Base-by-base conservation (phyloP, 2,329 filamentous ascomycete genomes). In the Trichoderma afroharzianum region DNA sequence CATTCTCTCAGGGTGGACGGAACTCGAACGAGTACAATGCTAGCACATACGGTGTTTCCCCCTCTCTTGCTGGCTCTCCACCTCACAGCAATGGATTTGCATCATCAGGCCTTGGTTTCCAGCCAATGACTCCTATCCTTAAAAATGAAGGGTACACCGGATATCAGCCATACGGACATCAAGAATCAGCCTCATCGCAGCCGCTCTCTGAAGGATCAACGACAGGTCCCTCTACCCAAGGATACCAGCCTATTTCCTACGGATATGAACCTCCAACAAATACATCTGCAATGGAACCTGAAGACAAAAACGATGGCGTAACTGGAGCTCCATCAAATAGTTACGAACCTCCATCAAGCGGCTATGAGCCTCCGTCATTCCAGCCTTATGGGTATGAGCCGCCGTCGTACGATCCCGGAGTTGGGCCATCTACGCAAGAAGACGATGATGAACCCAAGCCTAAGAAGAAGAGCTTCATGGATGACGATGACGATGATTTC, bases 401-500 rank as follows among this genome's bases (percentile, higher is more conserved):
- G 2, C 87, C 87, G 0, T 86, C 88, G 2, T 86, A 88, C 61
- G 85, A 90, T 28, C 85, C 88, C 3, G 84, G 85, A 6, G 79
- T 82, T 2, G 83, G 84, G 21, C 63, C 76, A n/a, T 80, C 79
- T 26, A 76, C 77, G 15, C 78, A 83, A 3, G 80, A 81, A 6
- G 83, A 83, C 2, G 84, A 87, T 14, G 81, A 85, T 28, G 83
- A 84, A 11, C 84, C 87, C 7, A 91, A 88, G 75, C 85, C 87
- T 0, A 93, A 93, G 81, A 93, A 93, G 83, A 94, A 92, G 79
- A 90, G 88, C 26, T 90, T 94, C 76, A 93, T 96, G 87, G 91
- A 95, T 77, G 92, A 95, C 74, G 93, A 95, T 32, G 92, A 94
- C 14, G 92, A 93, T 28, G 89, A 92, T 72, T 86, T 92, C 57